These are phyloP conservation scores for Apiospora aurea DNA, from an alignment of 2,329 filamentous ascomycete species.

Conservation along the genomic window DNA sequence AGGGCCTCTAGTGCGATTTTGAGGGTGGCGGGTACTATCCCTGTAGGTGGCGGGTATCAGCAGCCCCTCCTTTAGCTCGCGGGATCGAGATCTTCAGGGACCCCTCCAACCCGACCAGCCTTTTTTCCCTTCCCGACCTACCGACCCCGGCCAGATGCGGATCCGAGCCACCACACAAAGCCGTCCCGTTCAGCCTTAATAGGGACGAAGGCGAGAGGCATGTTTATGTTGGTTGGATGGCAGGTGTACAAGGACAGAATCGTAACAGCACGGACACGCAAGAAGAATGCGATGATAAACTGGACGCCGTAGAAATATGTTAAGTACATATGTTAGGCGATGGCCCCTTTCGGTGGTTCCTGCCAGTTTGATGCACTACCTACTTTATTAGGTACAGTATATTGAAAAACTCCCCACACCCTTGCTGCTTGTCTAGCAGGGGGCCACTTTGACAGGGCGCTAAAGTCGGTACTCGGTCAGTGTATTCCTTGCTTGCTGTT, in stretches of 20 bases:
- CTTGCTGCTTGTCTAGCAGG: background rate
- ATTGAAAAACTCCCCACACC: background rate
- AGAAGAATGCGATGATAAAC: background rate
- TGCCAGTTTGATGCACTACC: background rate
- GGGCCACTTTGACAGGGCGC: background rate
- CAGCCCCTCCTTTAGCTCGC: slow-evolving; percentile 9
- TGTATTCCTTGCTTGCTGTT: background rate
- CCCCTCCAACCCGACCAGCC: background rate
- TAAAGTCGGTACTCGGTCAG: background rate
- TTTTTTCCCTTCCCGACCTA: background rate
- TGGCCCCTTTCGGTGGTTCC: background rate
- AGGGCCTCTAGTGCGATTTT: too few relatives aligned
- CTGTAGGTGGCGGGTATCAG: too few relatives aligned
- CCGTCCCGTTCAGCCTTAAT: slow-evolving; percentile 3
- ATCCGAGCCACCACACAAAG: slow-evolving; percentile 1
- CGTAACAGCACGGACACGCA: background rate
- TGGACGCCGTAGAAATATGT: background rate
- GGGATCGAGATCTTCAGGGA: slow-evolving; percentile 25
- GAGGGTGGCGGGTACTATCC: too few relatives aligned
- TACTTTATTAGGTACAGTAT: background rate
- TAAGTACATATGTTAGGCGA: background rate
- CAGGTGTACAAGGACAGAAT: background rate
- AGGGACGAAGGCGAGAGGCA: background rate
- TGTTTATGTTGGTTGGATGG: background rate
- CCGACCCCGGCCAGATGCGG: slow-evolving; percentile 14